Conservation (phyloP, 2,329 filamentous ascomycete genomes). For the Aspergillus calidoustus region DNA sequence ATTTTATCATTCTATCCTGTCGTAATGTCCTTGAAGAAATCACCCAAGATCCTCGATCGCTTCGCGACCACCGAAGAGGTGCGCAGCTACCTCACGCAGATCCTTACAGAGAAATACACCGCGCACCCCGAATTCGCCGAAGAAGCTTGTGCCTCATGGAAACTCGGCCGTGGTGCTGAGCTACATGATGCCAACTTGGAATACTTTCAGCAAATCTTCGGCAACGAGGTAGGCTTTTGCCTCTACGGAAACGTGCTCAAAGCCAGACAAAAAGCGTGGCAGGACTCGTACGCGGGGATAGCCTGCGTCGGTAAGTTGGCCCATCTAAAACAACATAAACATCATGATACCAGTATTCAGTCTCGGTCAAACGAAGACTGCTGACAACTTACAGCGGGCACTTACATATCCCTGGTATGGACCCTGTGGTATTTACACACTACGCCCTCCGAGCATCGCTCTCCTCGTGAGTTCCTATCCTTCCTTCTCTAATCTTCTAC, state of each 20-base stretch:
- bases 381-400: too few relatives aligned
- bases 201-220: constrained; percentile 10
- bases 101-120: neutral
- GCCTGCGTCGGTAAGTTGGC: neutral
- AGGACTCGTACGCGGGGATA: neutral
- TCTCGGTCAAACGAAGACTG: too few relatives aligned
- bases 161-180: constrained; percentile 4
- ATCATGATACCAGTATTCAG: too few relatives aligned
- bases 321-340: too few relatives aligned
- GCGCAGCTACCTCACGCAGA: constrained; percentile 3
- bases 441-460: too few relatives aligned
- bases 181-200: constrained; percentile 2
- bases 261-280: neutral
- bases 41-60: neutral
- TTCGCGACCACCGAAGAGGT: constrained; percentile 1
- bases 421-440: too few relatives aligned
- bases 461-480: too few relatives aligned
- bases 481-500: too few relatives aligned
- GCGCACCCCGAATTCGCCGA: neutral
- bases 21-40: too few relatives aligned
- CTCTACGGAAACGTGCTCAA: neutral
- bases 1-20: too few relatives aligned
- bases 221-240: constrained; percentile 8
- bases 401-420: too few relatives aligned
- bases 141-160: neutral